Conservation (phyloP, 2,329 filamentous ascomycete species). For the Coniochaeta sp. region DNA sequence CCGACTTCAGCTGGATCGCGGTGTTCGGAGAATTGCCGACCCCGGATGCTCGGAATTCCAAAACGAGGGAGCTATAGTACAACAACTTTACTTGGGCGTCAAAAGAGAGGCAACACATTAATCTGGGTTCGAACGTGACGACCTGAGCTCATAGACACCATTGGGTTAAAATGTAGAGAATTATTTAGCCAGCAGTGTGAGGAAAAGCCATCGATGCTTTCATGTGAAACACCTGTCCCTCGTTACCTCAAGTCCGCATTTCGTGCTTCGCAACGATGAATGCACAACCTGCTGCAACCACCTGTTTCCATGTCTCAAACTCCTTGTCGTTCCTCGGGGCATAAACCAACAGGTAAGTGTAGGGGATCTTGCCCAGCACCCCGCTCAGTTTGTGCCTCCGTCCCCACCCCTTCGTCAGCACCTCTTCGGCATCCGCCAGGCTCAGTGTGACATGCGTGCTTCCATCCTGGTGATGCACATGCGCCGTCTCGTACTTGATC, state of each 20-base stretch:
- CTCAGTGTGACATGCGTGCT: constrained; percentile 30
- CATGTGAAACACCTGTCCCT: no score
- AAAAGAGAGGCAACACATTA: no score
- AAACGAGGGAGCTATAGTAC: no score
- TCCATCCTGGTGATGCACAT: constrained; percentile 29
- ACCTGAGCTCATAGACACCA: no score
- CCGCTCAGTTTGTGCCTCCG: constrained; percentile 30
- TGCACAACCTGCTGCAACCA: constrained; percentile 11
- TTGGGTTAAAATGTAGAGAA: no score
- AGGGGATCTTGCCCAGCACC: constrained; percentile 18
- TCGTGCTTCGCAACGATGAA: background rate
- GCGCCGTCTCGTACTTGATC: constrained; percentile 25
- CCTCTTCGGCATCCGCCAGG: constrained; percentile 27
- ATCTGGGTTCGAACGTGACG: no score
- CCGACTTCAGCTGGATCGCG: no score
- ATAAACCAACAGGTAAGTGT: constrained; percentile 31
- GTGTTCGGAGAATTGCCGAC: no score
- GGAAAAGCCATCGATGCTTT: no score
- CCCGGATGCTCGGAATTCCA: no score
- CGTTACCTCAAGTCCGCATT: background rate
- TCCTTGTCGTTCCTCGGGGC: constrained; percentile 30
- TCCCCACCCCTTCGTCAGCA: constrained; percentile 29
- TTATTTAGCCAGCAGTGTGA: no score
- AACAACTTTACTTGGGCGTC: no score
- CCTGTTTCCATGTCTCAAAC: constrained; percentile 21